phyloP scores from a whole-genome alignment of 495 filamentous ascomycete genomes.

The Aspergillus mulundensis region DNA sequence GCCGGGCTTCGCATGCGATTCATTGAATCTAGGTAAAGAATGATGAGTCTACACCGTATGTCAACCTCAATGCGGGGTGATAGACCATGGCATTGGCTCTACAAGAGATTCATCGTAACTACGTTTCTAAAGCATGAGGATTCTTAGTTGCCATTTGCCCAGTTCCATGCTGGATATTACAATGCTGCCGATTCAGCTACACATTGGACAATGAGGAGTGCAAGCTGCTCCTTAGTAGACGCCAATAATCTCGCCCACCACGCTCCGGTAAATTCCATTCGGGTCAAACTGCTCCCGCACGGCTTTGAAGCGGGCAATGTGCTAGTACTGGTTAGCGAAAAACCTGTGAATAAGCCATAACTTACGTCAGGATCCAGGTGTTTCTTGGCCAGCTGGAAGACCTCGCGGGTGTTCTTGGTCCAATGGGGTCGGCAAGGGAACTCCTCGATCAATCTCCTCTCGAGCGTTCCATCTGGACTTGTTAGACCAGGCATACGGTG shows the following conservation, averaged over 20 bases:
- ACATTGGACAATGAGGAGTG: no score
- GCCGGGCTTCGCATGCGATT: no score
- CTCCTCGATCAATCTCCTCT: conserved; percentile 7
- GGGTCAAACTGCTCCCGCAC: conserved; percentile 12
- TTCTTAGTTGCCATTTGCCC: no score
- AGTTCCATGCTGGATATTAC: no score
- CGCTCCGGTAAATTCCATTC: conserved; percentile 12
- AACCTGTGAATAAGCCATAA: background rate
- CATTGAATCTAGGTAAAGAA: no score
- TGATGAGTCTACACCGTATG: no score
- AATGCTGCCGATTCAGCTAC: no score
- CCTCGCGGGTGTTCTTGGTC: conserved; percentile 15
- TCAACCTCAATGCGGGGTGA: no score
- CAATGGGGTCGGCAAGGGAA: conserved; percentile 16
- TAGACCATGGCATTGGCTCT: no score
- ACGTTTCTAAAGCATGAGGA: no score
- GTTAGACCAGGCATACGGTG: background rate
- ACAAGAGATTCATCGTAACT: no score
- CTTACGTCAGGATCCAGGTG: conserved; percentile 14
- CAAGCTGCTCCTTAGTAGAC: conserved; percentile 1
- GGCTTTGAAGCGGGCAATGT: conserved; percentile 15
- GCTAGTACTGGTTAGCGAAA: background rate
- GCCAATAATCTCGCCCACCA: conserved; percentile 14
- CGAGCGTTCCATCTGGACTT: conserved; percentile 3
- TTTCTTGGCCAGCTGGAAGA: conserved; percentile 8